Base-by-base conservation (phyloP, 768 basidiomycete genomes). In the Termitomyces sp. region DNA sequence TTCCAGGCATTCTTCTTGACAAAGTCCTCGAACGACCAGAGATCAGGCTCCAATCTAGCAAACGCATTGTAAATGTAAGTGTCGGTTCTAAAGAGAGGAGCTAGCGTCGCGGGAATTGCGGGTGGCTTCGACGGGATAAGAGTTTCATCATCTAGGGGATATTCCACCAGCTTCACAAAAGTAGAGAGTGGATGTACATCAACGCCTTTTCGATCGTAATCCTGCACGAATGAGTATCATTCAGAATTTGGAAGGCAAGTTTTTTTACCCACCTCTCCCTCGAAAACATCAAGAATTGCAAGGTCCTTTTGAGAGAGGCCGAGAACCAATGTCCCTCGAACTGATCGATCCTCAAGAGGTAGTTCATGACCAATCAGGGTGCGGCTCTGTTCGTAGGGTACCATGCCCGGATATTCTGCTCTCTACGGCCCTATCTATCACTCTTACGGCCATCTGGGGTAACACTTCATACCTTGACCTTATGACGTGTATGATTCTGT, bases 11-110 rank as follows among this genome's bases (percentile, higher is more conserved):
- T 89, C 30, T 88, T 80, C 64, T 72, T 70, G 30, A 96, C 77
- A 64, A 97, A 97, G 3, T 84, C 80, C n/a, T 84, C 82, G 64
- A 88, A 94, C 0, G 84, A 79, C 95, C 95, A 98, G 4, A 90
- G 70, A 30, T 76, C 74, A 0, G 82, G 73, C 25, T 81, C 73
- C 8, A 98, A 73, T 7, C 68, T 58, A 0, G 63, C 60, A 7
- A 80, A 66, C 3, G 72, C 70, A 27, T 67, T 68, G 79, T 85
- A 96, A 23, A 93, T 76, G 65, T 97, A 98, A 3, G 88, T 86
- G 58, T 89, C 77, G 0, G 79, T 86, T n/a, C 75, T 64, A 0
- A 85, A 63, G 0, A 76, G 56, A 0, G 63, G 57, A 5, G 63
- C 41, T 0, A 80, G 53, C 0, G 63, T 51, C 3, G 68, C 45